phyloP scores from a whole-genome alignment of 2,329 filamentous ascomycete species.

The Rhynchosporium secalis region DNA sequence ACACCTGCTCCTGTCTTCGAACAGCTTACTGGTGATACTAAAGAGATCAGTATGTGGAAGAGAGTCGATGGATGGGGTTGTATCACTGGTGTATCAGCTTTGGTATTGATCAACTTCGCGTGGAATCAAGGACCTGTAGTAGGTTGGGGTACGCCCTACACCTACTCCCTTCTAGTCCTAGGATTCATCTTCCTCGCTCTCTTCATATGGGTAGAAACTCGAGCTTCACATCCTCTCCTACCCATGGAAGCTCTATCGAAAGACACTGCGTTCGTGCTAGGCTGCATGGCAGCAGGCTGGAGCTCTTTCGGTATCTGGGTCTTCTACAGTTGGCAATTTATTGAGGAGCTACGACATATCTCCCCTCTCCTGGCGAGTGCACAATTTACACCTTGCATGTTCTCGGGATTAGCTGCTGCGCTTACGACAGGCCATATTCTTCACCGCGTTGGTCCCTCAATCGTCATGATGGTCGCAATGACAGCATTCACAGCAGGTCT shows the following conservation, averaged over 20 bases:
- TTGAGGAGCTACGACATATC: conserved; percentile 33
- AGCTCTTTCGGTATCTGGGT: conserved; percentile 37
- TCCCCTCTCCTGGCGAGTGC: conserved; percentile 39
- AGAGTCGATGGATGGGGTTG: conserved; percentile 47
- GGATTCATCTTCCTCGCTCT: conserved; percentile 53
- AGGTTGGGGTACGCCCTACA: conserved; percentile 34
- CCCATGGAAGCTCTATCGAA: conserved; percentile 52
- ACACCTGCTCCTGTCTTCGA: conserved; percentile 38
- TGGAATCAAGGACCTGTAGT: conserved; percentile 46
- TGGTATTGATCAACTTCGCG: conserved; percentile 57
- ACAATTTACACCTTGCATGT: conserved; percentile 34
- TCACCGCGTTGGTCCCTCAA: conserved; percentile 35
- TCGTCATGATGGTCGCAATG: conserved; percentile 42
- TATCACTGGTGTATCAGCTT: conserved; percentile 48
- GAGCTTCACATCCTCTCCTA: conserved; percentile 53
- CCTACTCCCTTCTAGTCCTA: conserved; percentile 52
- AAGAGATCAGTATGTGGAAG: conserved; percentile 24
- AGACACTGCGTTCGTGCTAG: conserved; percentile 50
- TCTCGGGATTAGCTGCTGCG: conserved; percentile 40
- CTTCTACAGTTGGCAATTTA: conserved; percentile 34
- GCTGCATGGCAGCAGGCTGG: conserved; percentile 35
- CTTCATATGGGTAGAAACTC: conserved; percentile 56
- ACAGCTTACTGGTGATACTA: neutral
- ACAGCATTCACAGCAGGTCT: conserved; percentile 45
- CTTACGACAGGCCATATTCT: conserved; percentile 42